Percentiles rank a stretch among this genome's conserved stretches.
Conservation (phyloP, 2,329 filamentous ascomycete species). For the Fusarium nygamai region DNA sequence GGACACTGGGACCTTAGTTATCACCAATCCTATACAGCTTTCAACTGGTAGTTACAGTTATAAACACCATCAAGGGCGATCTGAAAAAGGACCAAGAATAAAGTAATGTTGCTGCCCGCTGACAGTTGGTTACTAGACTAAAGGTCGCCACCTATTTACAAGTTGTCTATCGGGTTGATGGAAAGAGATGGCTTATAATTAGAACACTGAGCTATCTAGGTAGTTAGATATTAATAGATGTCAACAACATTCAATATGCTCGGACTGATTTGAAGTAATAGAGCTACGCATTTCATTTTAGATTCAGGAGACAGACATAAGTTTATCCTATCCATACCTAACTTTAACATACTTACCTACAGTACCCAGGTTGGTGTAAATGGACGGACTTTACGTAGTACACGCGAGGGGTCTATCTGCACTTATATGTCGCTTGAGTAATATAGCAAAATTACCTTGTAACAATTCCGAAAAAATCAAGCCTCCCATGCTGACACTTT, state of each 20-base stretch:
- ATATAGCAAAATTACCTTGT: background rate
- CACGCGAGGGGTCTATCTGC: background rate
- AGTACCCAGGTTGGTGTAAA: background rate
- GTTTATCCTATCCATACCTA: background rate
- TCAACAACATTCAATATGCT: background rate
- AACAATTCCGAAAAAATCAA: background rate
- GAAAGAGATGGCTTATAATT: background rate
- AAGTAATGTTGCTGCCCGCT: background rate
- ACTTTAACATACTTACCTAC: background rate
- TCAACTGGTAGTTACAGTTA: background rate
- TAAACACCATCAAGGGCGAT: background rate
- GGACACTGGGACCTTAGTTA: background rate
- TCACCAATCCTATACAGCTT: background rate
- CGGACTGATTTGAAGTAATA: background rate
- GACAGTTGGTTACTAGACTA: background rate
- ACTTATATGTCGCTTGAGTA: background rate
- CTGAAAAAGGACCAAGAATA: background rate
- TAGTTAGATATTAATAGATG: background rate
- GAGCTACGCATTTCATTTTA: background rate
- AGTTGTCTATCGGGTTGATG: background rate
- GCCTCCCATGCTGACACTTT: background rate
- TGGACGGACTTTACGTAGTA: background rate
- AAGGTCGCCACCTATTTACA: background rate
- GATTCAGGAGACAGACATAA: background rate
- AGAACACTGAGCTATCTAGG: background rate